Evolutionary conservation across 2,329 filamentous ascomycete species (phyloP), one percentile per base, ranked within the genome.

Genomic region (Grosmannia serpens): DNA sequence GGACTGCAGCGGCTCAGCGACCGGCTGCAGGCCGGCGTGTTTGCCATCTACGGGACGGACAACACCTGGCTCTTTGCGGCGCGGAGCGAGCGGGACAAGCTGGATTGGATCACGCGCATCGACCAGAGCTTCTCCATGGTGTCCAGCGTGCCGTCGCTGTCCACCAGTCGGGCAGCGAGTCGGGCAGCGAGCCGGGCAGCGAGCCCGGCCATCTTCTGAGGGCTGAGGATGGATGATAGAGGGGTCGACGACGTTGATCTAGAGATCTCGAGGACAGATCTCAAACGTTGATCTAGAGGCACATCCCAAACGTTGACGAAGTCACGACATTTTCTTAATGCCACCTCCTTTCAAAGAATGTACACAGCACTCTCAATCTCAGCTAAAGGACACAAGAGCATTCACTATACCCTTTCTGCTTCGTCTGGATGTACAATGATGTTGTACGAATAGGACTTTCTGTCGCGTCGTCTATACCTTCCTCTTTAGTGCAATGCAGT

Each of bases 61-160:
- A 96, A 96, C 71, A 96, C 91, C 35, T 99, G 91, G 82, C 78
- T 99, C 47, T 97, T 99, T 71, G 89, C 91, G 17, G 89, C 91
- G 27, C 81, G 91, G 60, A 92, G 85, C 66, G 92, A 96, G 74
- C 81, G 86, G 54, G 91, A 96, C 71, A 96, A 96, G 77, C 86
- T 91, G 65, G 94, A 97, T 70, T 99, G 94, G 94, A 96, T 99
- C 65, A 82, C 95, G 71, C 87, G 88, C 67, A 90, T 99, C 65
- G 94, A 99, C 72, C 88, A 96, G 76, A 89, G 86, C 56, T 83
- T 80, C 64, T 35, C 59, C 47, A 15, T 55, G 47, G 56, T 60
- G 20, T 56, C 61, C 33, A 35, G 53, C 11, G 58, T 41, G 65
- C 75, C 78, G 41, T 75, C 72, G 13, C 74, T 74, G 50, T 79